Conservation (phyloP, 495 filamentous ascomycete species). For the Aspergillus cristatus region DNA sequence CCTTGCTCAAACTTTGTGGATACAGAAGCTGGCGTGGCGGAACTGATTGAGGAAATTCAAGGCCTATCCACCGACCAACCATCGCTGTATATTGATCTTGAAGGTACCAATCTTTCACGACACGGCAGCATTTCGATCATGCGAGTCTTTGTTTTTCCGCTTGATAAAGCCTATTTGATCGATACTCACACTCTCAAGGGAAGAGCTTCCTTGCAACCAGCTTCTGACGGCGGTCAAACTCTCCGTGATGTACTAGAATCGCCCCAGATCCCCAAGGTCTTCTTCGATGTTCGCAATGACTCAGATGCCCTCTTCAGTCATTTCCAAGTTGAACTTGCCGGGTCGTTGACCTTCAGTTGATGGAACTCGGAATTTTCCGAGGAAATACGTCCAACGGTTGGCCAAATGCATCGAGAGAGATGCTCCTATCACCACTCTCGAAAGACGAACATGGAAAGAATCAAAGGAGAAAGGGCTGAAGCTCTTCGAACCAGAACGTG, state of each 20-base stretch:
- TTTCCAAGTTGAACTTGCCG: slow-evolving; percentile 26
- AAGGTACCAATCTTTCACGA: neutral
- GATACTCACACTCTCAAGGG: slow-evolving; percentile 39
- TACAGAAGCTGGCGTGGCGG: neutral
- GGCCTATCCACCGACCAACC: neutral
- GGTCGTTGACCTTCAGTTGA: slow-evolving; percentile 48
- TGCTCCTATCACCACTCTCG: slow-evolving; percentile 6
- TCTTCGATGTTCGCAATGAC: slow-evolving; percentile 38
- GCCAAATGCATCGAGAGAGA: slow-evolving; percentile 36
- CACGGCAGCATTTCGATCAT: neutral
- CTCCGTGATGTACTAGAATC: slow-evolving; percentile 44
- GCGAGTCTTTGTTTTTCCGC: neutral
- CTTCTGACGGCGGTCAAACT: slow-evolving; percentile 18
- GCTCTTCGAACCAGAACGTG: slow-evolving; percentile 31
- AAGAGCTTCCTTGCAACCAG: slow-evolving; percentile 34
- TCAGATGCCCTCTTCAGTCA: slow-evolving; percentile 45
- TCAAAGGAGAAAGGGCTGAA: slow-evolving; percentile 30
- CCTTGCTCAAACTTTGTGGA: neutral
- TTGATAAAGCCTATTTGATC: slow-evolving; percentile 28
- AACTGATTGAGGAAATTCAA: neutral
- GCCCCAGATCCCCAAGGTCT: slow-evolving; percentile 17
- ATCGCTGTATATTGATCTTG: neutral
- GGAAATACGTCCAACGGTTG: slow-evolving; percentile 26
- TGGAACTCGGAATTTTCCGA: slow-evolving; percentile 34
- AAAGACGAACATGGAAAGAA: slow-evolving; percentile 22